phyloP scores from a whole-genome alignment of 2,329 filamentous ascomycete species.

The Fusarium fracticaudum region DNA sequence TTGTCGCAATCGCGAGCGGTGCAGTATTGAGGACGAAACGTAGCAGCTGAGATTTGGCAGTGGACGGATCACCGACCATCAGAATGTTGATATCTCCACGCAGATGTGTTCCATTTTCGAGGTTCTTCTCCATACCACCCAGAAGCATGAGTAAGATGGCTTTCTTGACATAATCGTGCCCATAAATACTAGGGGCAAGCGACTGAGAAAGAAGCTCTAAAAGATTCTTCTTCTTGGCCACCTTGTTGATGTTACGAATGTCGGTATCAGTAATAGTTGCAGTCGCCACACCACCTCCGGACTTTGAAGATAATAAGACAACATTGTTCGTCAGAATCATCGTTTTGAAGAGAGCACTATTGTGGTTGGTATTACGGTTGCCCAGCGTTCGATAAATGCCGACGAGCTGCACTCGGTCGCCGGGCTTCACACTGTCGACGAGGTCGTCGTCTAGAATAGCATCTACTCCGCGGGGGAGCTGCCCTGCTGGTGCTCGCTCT shows the following conservation, averaged over 20 bases:
- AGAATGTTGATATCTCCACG: conserved; percentile 99
- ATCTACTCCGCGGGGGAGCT: conserved; percentile 93
- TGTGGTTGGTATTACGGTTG: conserved; percentile 90
- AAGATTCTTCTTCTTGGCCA: conserved; percentile 92
- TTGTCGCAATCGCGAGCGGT: conserved; percentile 94
- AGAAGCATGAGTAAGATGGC: conserved; percentile 95
- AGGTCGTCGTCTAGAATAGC: conserved; percentile 97
- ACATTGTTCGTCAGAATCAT: conserved; percentile 94
- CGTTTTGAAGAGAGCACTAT: conserved; percentile 94
- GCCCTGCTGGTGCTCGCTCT: conserved; percentile 92
- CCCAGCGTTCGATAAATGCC: conserved; percentile 94
- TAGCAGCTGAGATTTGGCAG: conserved; percentile 96
- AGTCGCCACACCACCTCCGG: conserved; percentile 91
- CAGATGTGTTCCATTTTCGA: conserved; percentile 97
- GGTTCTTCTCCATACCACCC: conserved; percentile 96
- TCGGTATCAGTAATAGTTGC: conserved; percentile 95
- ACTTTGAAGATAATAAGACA: conserved; percentile 93
- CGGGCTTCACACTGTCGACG: conserved; percentile 93
- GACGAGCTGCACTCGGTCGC: conserved; percentile 96
- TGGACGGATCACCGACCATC: conserved; percentile 99
- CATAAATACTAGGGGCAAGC: conserved; percentile 94
- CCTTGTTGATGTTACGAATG: conserved; percentile 98
- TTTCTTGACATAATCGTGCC: conserved; percentile 97
- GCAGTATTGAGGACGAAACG: conserved; percentile 98
- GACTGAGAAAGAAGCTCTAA: conserved; percentile 95